A percentile compares a stretch with the other conserved stretches of the same genome.
Conservation (phyloP, 192 early-diverging fungal species). For the Coemansia sp. region DNA sequence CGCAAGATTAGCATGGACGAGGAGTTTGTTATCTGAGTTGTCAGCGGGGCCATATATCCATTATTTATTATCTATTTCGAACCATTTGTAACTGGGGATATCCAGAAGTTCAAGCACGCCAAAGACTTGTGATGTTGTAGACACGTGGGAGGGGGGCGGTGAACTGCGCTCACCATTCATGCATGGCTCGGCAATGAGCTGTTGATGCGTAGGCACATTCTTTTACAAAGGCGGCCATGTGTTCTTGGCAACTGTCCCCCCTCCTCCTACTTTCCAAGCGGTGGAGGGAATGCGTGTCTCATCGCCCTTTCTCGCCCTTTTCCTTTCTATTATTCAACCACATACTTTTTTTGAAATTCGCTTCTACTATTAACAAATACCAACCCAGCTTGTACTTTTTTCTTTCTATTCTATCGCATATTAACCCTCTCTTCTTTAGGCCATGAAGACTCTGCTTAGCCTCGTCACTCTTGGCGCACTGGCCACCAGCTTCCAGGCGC, state of each 20-base stretch:
- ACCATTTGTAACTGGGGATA: not conserved
- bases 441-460: slow-evolving; percentile 44
- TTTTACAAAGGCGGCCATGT: not conserved
- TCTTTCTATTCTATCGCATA: not conserved
- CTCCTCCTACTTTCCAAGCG: not conserved
- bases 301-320: not conserved
- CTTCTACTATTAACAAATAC: not conserved
- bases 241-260: not conserved
- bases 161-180: not conserved
- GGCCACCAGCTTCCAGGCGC: slow-evolving; percentile 20
- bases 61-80: not conserved
- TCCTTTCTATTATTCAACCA: slow-evolving; percentile 4
- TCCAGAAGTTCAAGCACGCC: not conserved
- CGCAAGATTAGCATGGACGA: slow-evolving; percentile 55
- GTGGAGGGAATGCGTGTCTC: not conserved
- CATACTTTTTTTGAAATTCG: slow-evolving; percentile 9
- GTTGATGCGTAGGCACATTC: slow-evolving; percentile 3
- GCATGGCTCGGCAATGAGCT: slow-evolving; percentile 2
- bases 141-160: not conserved
- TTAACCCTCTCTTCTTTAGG: slow-evolving; percentile 3
- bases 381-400: slow-evolving; percentile 6
- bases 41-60: not conserved
- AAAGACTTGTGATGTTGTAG: not conserved
- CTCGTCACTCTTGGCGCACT: slow-evolving; percentile 42
- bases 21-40: slow-evolving; percentile 41